Conservation (phyloP, 805 yeast species). For the Myxozyma neglecta region DNA sequence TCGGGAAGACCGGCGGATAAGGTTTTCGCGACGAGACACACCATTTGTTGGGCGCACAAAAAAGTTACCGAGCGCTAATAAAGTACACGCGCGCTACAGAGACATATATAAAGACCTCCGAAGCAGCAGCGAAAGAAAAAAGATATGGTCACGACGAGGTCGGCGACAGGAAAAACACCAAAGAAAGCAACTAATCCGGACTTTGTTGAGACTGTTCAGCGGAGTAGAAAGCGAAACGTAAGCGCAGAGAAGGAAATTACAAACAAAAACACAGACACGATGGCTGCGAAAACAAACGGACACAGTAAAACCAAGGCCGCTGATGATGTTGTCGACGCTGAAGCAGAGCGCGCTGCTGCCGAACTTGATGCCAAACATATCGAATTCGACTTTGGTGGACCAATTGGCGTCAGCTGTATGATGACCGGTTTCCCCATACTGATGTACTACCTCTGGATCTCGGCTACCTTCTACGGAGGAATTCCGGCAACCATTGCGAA, state of each 20-base stretch:
- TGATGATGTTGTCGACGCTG: no score
- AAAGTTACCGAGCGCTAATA: neutral
- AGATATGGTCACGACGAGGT: constrained; percentile 24
- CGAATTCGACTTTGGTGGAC: constrained; percentile 89
- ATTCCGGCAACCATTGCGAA: constrained; percentile 64
- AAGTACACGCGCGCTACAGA: neutral
- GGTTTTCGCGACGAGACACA: neutral
- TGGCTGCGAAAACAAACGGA: neutral
- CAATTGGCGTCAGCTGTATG: constrained; percentile 87
- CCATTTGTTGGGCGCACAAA: neutral
- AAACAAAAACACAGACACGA: neutral
- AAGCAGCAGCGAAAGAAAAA: neutral
- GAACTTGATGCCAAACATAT: constrained; percentile 4
- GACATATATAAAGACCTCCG: neutral
- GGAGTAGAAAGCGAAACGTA: neutral
- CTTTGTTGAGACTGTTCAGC: constrained; percentile 18
- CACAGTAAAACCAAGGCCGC: no score
- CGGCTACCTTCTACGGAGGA: constrained; percentile 78
- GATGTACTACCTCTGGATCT: constrained; percentile 97
- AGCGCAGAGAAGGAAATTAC: neutral
- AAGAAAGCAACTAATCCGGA: constrained; percentile 17
- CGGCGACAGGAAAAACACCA: constrained; percentile 27
- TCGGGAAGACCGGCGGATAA: neutral
- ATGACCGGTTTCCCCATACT: constrained; percentile 86
- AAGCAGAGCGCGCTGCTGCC: neutral